A percentile compares a stretch with the other conserved stretches of the same genome.
These are phyloP conservation scores for Aspergillus conjunctus DNA, from an alignment of 495 filamentous ascomycete genomes.

Conservation along the genomic window DNA sequence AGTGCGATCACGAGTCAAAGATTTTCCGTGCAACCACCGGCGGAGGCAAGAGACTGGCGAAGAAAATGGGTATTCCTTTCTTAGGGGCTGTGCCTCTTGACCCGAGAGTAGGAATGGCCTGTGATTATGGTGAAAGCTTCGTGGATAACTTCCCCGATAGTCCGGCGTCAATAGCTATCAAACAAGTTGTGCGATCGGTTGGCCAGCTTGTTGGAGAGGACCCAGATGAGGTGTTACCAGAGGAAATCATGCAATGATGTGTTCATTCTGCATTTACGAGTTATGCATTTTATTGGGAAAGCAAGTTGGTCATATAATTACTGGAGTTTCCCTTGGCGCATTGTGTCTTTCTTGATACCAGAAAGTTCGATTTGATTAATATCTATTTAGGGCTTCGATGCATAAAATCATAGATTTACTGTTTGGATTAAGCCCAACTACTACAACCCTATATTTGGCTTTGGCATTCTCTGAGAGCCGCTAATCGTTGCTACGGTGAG, in stretches of 20 bases:
- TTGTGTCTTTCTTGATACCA: slow-evolving; percentile 24
- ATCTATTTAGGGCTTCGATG: too few species aligned
- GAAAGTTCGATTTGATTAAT: background rate
- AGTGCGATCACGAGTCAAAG: slow-evolving; percentile 75
- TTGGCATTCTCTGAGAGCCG: too few species aligned
- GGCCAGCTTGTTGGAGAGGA: slow-evolving; percentile 63
- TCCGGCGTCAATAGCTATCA: slow-evolving; percentile 78
- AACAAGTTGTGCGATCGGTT: slow-evolving; percentile 71
- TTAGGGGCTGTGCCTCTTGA: slow-evolving; percentile 91
- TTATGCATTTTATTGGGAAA: slow-evolving; percentile 10
- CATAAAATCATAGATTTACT: too few species aligned
- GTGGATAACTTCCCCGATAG: slow-evolving; percentile 92
- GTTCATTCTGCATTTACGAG: slow-evolving; percentile 12
- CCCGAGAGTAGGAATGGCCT: slow-evolving; percentile 91
- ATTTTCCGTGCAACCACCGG: slow-evolving; percentile 94
- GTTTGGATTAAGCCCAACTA: too few species aligned
- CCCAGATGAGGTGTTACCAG: slow-evolving; percentile 45
- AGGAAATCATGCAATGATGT: slow-evolving; percentile 34
- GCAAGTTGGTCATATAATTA: slow-evolving; percentile 10
- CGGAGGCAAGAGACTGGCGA: slow-evolving; percentile 74
- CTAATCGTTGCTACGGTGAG: too few species aligned
- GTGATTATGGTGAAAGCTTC: slow-evolving; percentile 97
- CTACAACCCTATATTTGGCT: too few species aligned
- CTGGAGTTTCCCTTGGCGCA: slow-evolving; percentile 15
- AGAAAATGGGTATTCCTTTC: slow-evolving; percentile 84